Evolutionary conservation across 2,329 filamentous ascomycete genomes (phyloP).

Genomic region (Juglanconis oblonga): DNA sequence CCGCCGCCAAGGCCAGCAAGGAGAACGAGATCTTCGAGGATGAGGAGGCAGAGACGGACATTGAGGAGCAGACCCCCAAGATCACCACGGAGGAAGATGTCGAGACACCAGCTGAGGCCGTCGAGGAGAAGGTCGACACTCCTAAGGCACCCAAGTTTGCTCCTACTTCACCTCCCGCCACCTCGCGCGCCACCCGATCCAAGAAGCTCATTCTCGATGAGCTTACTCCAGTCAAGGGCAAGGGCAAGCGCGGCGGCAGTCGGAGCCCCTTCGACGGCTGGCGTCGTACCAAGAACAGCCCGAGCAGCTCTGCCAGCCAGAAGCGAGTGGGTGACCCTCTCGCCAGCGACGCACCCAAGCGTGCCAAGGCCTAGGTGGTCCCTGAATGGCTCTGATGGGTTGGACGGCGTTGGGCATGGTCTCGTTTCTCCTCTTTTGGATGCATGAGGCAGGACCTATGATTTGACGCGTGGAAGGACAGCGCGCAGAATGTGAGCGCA

Average conservation of each 20-base stretch:
- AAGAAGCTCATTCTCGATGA: constrained; percentile 46
- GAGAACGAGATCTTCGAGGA: constrained; percentile 38
- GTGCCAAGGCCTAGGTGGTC: constrained; percentile 26
- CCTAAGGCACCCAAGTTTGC: constrained; percentile 55
- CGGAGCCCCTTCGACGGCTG: constrained; percentile 66
- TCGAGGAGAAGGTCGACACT: constrained; percentile 39
- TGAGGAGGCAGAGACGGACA: constrained; percentile 58
- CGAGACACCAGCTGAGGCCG: constrained; percentile 37
- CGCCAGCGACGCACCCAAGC: constrained; percentile 36
- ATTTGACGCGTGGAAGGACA: neutral
- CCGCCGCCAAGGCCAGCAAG: constrained; percentile 38
- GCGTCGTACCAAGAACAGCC: constrained; percentile 60
- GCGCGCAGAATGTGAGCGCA: neutral
- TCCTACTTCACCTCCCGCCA: constrained; percentile 61
- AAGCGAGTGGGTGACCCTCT: constrained; percentile 42
- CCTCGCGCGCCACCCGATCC: constrained; percentile 57
- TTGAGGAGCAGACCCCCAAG: constrained; percentile 46
- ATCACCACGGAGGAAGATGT: constrained; percentile 24
- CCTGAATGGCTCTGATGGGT: neutral
- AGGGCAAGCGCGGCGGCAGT: constrained; percentile 27
- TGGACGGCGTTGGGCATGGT: neutral
- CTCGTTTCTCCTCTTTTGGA: neutral
- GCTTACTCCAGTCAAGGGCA: constrained; percentile 39
- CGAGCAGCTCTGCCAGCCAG: constrained; percentile 32
- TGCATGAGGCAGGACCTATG: neutral